Evolutionary conservation across 208 protist genomes (phyloP).

Genomic region (Polymyxa betae): DNA sequence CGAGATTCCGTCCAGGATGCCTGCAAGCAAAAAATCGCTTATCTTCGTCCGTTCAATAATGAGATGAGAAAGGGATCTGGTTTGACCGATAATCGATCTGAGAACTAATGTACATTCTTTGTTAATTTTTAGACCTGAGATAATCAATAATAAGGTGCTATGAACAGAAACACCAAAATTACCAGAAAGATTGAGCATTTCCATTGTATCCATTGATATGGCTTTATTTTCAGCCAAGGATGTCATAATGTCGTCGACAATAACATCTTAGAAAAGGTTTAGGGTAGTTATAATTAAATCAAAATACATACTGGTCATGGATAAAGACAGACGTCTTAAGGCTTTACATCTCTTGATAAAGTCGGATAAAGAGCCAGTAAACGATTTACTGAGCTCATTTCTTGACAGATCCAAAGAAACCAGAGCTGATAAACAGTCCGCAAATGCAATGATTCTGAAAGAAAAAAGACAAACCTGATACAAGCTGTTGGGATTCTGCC

Average conservation of each 20-base stretch:
- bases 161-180: not conserved
- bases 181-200: conserved; percentile 28
- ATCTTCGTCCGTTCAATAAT: not conserved
- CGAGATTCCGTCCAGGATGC: conserved; percentile 13
- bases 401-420: not conserved
- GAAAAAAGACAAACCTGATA: not conserved
- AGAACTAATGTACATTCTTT: not conserved
- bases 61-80: not conserved
- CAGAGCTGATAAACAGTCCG: conserved; percentile 17
- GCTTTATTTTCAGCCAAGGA: not conserved
- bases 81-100: not conserved
- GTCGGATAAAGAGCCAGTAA: not conserved
- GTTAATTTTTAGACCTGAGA: conserved; percentile 13
- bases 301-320: not conserved
- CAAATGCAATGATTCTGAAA: not conserved
- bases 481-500: not conserved
- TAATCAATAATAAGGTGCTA: not conserved
- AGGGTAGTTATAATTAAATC: not conserved
- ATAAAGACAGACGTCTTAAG: not conserved
- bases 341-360: not conserved
- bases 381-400: not conserved
- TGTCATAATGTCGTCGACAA: too few species aligned
- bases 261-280: too few species aligned
- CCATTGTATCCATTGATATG: not conserved
- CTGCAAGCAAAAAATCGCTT: not conserved